A percentile compares a stretch with the other conserved stretches of the same genome.
Evolutionary conservation across 345 rosid genomes (phyloP).

Genomic region (Salix exigua): DNA sequence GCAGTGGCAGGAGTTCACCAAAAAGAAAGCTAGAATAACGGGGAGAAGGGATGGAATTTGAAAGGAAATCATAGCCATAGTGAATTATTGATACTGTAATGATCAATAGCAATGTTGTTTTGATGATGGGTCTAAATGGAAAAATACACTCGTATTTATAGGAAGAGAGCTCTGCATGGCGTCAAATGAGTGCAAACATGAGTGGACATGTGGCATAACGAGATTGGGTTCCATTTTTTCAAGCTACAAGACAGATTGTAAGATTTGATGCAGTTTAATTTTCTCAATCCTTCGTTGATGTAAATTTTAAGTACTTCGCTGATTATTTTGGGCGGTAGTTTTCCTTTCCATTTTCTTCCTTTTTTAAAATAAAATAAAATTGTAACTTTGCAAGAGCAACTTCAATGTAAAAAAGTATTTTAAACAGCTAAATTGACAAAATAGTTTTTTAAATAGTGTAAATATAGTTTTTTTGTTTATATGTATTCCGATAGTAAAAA

Average conservation of each 20-base stretch:
- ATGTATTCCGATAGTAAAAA: no score
- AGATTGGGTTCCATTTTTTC: neutral
- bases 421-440: no score
- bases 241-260: neutral
- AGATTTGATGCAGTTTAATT: neutral
- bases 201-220: conserved; percentile 8
- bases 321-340: no score
- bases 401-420: no score
- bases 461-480: no score
- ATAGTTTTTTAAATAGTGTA: no score
- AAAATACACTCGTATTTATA: conserved; percentile 8
- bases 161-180: neutral
- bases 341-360: no score
- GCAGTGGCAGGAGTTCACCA: conserved; percentile 25
- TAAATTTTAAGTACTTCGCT: no score
- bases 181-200: no score
- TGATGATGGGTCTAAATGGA: neutral
- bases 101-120: neutral
- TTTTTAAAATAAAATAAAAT: no score
- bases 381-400: no score
- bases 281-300: no score
- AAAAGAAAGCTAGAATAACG: neutral
- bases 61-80: neutral
- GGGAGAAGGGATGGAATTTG: neutral
- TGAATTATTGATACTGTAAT: neutral